A percentile compares a stretch with the other conserved stretches of the same genome.
These are phyloP conservation scores for Scheffersomyces cryptocercus DNA, from an alignment of 1,139 yeast genomes.

Conservation along the genomic window DNA sequence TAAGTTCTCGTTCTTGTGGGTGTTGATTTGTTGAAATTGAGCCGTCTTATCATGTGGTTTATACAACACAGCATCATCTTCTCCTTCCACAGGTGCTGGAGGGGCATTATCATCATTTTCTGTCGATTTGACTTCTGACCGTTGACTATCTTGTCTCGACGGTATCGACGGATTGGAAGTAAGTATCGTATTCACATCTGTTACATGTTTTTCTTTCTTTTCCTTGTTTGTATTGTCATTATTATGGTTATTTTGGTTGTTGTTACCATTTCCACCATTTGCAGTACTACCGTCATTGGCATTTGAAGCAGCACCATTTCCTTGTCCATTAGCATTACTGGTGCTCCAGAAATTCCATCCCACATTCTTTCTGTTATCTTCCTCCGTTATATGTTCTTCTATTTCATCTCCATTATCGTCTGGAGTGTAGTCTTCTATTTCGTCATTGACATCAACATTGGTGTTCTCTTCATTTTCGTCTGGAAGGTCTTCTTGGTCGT, in stretches of 20 bases:
- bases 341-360: constrained; percentile 43
- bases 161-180: constrained; percentile 34
- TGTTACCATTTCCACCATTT: constrained; percentile 3
- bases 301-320: background rate
- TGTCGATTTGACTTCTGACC: background rate
- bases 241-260: constrained; percentile 3
- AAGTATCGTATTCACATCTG: constrained; percentile 33
- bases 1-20: constrained; percentile 48
- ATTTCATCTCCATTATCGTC: constrained; percentile 35
- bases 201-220: constrained; percentile 9
- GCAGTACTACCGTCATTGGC: too few species aligned
- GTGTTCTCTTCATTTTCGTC: constrained; percentile 3
- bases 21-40: constrained; percentile 45
- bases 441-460: constrained; percentile 14
- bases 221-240: constrained; percentile 10
- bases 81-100: constrained; percentile 10
- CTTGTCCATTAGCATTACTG: constrained; percentile 8
- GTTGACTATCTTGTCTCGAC: constrained; percentile 15
- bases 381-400: constrained; percentile 29
- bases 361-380: constrained; percentile 24
- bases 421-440: constrained; percentile 24
- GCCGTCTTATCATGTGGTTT: constrained; percentile 46
- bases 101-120: constrained; percentile 6
- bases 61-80: constrained; percentile 49
- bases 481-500: constrained; percentile 7